phyloP scores from a whole-genome alignment of 2,329 filamentous ascomycete species.

The Nectriaceae sp. region DNA sequence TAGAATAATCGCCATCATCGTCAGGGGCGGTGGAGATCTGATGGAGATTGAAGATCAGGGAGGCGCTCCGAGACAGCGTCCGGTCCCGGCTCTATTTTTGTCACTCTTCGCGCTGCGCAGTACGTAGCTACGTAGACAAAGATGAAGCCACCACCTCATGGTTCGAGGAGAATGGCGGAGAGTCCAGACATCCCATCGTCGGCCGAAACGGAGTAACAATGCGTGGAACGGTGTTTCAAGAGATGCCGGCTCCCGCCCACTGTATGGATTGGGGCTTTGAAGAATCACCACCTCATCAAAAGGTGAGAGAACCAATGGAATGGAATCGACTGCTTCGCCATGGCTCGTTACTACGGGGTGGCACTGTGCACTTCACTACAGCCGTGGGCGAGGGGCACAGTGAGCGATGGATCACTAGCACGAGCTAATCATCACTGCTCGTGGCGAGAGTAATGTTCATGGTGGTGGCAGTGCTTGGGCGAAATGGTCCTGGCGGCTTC shows the following conservation, averaged over 20 bases:
- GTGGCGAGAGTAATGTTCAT: background rate
- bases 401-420: background rate
- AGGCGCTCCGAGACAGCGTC: background rate
- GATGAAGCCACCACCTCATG: too few species aligned
- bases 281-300: too few species aligned
- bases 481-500: background rate
- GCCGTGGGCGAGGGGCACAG: background rate
- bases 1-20: slow-evolving; percentile 10
- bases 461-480: background rate
- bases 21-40: slow-evolving; percentile 23
- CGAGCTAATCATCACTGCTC: too few species aligned
- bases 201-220: background rate
- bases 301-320: too few species aligned
- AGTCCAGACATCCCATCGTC: too few species aligned
- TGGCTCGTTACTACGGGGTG: background rate
- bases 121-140: too few species aligned
- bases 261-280: too few species aligned
- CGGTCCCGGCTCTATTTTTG: slow-evolving; percentile 21
- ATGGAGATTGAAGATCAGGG: slow-evolving; percentile 20
- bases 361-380: background rate
- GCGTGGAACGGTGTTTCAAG: background rate
- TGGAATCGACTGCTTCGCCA: background rate
- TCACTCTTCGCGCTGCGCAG: too few species aligned
- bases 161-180: background rate
- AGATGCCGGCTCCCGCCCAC: too few species aligned